Evolutionary conservation across 2,329 filamentous ascomycete species (phyloP).

Genomic region (Parastagonospora nodorum): DNA sequence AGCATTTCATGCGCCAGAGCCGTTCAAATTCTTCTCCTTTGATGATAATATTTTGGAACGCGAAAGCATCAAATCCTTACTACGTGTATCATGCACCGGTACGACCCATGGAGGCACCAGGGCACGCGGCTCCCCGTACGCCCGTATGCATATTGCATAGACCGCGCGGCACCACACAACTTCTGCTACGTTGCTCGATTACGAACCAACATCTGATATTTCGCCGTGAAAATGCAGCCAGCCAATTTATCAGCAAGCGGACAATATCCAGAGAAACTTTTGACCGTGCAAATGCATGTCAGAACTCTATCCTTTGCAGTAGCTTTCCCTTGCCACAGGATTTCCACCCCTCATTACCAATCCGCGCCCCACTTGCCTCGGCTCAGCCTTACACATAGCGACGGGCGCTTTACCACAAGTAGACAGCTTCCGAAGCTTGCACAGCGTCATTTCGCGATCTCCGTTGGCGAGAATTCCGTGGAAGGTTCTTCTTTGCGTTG

Average conservation of each 20-base stretch:
- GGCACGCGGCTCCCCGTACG: too few relatives aligned
- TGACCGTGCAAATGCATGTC: background rate
- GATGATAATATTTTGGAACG: too few relatives aligned
- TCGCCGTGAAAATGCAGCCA: background rate
- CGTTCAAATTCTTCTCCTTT: too few relatives aligned
- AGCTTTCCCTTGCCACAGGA: background rate
- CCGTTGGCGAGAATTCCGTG: conserved; percentile 1
- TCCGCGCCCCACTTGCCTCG: conserved; percentile 33
- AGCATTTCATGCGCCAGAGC: too few relatives aligned
- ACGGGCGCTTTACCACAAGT: background rate
- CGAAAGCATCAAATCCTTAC: too few relatives aligned
- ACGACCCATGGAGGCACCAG: too few relatives aligned
- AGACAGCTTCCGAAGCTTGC: too few relatives aligned
- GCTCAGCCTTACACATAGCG: conserved; percentile 13
- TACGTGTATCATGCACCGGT: too few relatives aligned
- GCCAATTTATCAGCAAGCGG: background rate
- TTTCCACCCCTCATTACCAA: conserved; percentile 18
- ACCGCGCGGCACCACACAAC: background rate
- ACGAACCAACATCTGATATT: background rate
- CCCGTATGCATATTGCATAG: too few relatives aligned
- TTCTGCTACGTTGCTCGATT: background rate
- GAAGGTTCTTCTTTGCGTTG: too few relatives aligned
- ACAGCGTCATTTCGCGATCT: conserved; percentile 8
- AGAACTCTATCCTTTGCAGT: background rate
- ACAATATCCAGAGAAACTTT: background rate